These are phyloP conservation scores for Talaromyces sp. DNA, from an alignment of 2,329 filamentous ascomycete species.

Conservation along the genomic window DNA sequence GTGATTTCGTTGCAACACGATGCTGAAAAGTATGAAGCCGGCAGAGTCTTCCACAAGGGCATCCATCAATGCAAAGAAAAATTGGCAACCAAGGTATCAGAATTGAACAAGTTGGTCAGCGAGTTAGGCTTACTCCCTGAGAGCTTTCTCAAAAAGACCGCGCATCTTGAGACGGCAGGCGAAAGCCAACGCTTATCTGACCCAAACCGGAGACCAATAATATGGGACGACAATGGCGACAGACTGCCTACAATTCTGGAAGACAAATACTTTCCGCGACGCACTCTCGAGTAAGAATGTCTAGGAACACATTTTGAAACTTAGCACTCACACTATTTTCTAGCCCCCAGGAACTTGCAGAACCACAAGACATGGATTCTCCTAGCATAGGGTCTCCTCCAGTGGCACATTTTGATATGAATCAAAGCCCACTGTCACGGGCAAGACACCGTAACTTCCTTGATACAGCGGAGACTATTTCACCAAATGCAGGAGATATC, in stretches of 20 bases:
- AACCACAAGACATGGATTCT: constrained; percentile 24
- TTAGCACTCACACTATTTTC: constrained; percentile 1
- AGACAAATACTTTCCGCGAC: constrained; percentile 53
- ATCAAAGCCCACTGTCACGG: constrained; percentile 20
- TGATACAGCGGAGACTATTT: neutral
- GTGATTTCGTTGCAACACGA: constrained; percentile 54
- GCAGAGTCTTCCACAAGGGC: constrained; percentile 42
- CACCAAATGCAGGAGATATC: neutral
- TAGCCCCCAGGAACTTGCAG: constrained; percentile 35
- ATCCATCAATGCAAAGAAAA: constrained; percentile 50
- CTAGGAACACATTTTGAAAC: neutral
- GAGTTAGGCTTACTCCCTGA: constrained; percentile 48
- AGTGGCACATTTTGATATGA: constrained; percentile 38
- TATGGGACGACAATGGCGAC: constrained; percentile 23
- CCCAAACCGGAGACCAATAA: constrained; percentile 3
- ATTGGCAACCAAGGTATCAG: constrained; percentile 53
- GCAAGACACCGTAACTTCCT: neutral
- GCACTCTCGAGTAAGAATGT: constrained; percentile 49
- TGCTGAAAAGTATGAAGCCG: constrained; percentile 44
- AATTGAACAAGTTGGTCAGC: constrained; percentile 50
- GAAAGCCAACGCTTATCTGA: neutral
- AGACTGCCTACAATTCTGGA: constrained; percentile 56
- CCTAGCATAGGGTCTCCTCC: constrained; percentile 43
- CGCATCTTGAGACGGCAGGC: constrained; percentile 17
- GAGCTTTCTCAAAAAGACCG: constrained; percentile 21